These are phyloP conservation scores for Arthrobotrys iridis DNA, from an alignment of 2,329 filamentous ascomycete species.

Conservation along the genomic window DNA sequence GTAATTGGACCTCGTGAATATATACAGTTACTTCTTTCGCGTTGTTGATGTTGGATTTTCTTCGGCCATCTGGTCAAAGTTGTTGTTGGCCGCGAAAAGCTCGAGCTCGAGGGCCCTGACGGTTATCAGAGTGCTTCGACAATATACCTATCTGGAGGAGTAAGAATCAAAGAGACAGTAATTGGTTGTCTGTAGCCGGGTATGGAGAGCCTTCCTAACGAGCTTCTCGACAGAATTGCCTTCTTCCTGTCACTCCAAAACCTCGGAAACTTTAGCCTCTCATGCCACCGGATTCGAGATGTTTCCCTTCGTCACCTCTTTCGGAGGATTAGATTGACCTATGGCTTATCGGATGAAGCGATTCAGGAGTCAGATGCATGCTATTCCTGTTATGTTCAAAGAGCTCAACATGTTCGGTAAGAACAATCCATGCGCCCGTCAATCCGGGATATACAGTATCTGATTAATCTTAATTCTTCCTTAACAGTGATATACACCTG, in stretches of 20 bases:
- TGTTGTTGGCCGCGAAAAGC: neutral
- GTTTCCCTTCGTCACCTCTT: constrained; percentile 14
- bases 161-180: neutral
- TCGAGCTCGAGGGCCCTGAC: neutral
- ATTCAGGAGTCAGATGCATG: neutral
- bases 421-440: neutral
- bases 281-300: neutral
- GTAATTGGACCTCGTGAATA: no score
- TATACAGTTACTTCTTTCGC: neutral
- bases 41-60: neutral
- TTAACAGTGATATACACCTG: neutral
- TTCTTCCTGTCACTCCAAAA: neutral
- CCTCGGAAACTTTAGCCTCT: neutral
- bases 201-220: constrained; percentile 29
- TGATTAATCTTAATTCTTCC: no score
- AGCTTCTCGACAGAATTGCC: constrained; percentile 20
- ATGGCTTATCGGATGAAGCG: constrained; percentile 1
- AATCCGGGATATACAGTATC: no score
- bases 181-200: neutral
- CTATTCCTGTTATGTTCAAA: neutral
- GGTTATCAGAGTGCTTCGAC: neutral
- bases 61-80: no score
- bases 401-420: neutral
- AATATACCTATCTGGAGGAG: neutral
- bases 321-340: neutral